These are phyloP conservation scores for Aspergillus nidulans DNA, from an alignment of 495 filamentous ascomycete genomes.

Conservation along the genomic window DNA sequence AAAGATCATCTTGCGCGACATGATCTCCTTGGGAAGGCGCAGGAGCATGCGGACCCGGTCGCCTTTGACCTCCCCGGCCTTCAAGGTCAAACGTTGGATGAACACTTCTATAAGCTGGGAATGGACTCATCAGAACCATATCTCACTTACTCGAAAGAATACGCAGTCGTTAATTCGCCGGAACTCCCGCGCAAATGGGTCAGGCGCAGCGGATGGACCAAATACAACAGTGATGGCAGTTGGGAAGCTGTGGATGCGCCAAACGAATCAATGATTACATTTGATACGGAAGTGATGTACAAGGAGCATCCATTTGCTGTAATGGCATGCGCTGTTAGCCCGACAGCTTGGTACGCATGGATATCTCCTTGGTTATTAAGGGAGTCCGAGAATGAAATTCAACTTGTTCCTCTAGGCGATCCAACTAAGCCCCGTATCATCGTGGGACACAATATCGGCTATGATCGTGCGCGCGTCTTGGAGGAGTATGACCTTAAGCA, in stretches of 20 bases:
- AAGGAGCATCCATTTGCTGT: slow-evolving; percentile 86
- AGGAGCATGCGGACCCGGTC: slow-evolving; percentile 67
- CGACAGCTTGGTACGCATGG: slow-evolving; percentile 94
- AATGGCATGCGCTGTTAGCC: slow-evolving; percentile 90
- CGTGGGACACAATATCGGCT: slow-evolving; percentile 94
- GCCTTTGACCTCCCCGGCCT: slow-evolving; percentile 80
- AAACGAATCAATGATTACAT: slow-evolving; percentile 75
- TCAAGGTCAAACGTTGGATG: slow-evolving; percentile 78
- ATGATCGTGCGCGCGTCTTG: slow-evolving; percentile 79
- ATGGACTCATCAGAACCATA: slow-evolving; percentile 89
- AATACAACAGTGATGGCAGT: slow-evolving; percentile 72
- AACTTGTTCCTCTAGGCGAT: slow-evolving; percentile 84
- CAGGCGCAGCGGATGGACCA: slow-evolving; percentile 86
- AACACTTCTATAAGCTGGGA: slow-evolving; percentile 91
- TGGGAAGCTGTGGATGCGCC: slow-evolving; percentile 70
- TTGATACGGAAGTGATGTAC: slow-evolving; percentile 97
- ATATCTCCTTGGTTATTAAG: slow-evolving; percentile 91
- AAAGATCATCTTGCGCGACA: slow-evolving; percentile 81
- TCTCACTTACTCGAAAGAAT: slow-evolving; percentile 66
- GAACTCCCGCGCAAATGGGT: slow-evolving; percentile 76
- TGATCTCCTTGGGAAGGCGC: slow-evolving; percentile 85
- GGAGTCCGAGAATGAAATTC: slow-evolving; percentile 68
- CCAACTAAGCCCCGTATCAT: slow-evolving; percentile 65
- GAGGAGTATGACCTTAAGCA: slow-evolving; percentile 88
- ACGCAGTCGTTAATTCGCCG: slow-evolving; percentile 61